Percentiles rank a stretch among this genome's conserved stretches.
phyloP scores from a whole-genome alignment of 2,329 filamentous ascomycete species.

The Exophiala aquamarina region DNA sequence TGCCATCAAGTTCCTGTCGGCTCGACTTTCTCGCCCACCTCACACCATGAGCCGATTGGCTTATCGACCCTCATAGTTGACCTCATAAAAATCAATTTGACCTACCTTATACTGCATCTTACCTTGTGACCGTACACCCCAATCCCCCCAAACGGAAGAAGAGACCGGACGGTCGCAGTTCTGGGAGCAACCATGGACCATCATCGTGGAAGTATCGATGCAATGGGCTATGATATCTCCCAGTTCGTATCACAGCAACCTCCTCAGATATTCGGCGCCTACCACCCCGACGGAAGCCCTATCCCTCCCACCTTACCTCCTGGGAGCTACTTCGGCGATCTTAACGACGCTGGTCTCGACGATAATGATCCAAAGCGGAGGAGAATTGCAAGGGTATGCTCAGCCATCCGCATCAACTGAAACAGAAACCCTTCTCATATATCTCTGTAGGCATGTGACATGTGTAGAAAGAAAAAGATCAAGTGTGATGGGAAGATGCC shows the following conservation, averaged over 20 bases:
- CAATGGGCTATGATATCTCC: constrained; percentile 44
- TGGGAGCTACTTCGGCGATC: constrained; percentile 42
- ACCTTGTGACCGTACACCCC: too few species aligned
- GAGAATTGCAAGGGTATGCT: constrained; percentile 78
- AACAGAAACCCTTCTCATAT: constrained; percentile 9
- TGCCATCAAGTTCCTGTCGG: too few species aligned
- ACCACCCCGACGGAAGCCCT: constrained; percentile 60
- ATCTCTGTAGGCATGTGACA: constrained; percentile 73
- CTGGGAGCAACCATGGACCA: constrained; percentile 24
- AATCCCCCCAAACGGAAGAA: not conserved
- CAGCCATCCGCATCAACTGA: not conserved
- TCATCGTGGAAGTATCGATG: constrained; percentile 30
- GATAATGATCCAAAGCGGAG: constrained; percentile 82
- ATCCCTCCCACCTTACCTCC: constrained; percentile 50
- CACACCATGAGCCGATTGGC: too few species aligned
- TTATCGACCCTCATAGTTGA: too few species aligned
- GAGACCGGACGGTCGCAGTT: not conserved
- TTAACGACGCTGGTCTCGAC: constrained; percentile 50
- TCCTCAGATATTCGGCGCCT: constrained; percentile 68
- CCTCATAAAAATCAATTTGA: too few species aligned
- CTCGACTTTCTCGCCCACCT: too few species aligned
- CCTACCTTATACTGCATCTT: too few species aligned
- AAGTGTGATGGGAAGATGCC: constrained; percentile 97
- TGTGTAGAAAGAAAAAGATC: constrained; percentile 92
- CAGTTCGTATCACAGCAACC: constrained; percentile 63